Percentiles rank a stretch among this genome's conserved stretches.
Conservation (phyloP, 148 eudicot genomes). For the Vaccinium macrocarpon region DNA sequence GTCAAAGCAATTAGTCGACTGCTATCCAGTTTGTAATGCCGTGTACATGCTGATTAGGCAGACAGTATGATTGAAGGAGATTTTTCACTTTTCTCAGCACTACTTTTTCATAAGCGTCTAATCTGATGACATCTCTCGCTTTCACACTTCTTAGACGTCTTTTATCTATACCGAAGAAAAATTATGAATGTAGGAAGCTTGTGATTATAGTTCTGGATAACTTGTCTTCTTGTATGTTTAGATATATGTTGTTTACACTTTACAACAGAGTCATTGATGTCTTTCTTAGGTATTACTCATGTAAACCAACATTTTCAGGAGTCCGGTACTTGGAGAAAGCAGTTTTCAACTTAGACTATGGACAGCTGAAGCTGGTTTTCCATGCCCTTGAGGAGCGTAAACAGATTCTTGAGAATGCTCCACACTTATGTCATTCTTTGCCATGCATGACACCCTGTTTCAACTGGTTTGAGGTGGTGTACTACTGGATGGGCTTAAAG, state of each 20-base stretch:
- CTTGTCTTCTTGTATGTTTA: neutral
- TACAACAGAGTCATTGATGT: neutral
- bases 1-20: neutral
- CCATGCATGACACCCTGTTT: constrained; percentile 99
- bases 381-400: constrained; percentile 97
- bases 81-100: neutral
- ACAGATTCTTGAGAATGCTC: constrained; percentile 92
- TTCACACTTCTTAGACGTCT: neutral
- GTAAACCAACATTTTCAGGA: constrained; percentile 40
- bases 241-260: neutral
- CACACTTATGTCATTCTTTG: constrained; percentile 86
- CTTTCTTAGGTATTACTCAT: neutral
- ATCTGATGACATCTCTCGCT: neutral
- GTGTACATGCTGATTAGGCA: neutral
- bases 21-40: neutral
- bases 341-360: constrained; percentile 85
- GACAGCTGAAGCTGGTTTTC: constrained; percentile 92
- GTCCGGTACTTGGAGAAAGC: constrained; percentile 99
- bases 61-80: neutral
- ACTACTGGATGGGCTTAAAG: constrained; percentile 92
- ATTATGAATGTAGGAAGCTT: neutral
- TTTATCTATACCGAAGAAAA: neutral
- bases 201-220: neutral
- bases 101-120: neutral
- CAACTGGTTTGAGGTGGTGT: constrained; percentile 85